A percentile compares a stretch with the other conserved stretches of the same genome.
These are phyloP conservation scores for Chlorella variabilis DNA, from an alignment of 163 green algal species.

Conservation along the genomic window DNA sequence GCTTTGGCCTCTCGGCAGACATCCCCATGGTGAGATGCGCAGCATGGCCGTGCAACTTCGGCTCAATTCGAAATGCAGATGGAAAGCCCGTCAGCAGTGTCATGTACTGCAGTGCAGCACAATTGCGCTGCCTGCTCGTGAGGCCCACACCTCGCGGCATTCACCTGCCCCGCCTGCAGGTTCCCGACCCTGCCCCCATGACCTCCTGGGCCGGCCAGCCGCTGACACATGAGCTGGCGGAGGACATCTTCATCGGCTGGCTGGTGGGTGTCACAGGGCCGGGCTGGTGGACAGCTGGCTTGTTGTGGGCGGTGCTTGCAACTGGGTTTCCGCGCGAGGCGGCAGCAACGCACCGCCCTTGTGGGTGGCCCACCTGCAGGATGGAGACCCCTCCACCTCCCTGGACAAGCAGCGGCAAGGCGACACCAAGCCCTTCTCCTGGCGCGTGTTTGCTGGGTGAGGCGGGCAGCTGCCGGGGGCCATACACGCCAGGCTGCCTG, in stretches of 20 bases:
- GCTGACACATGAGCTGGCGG: conserved; percentile 80
- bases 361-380: not conserved
- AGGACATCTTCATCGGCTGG: conserved; percentile 81
- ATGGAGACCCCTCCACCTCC: not conserved
- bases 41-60: no score
- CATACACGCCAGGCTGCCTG: not conserved
- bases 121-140: not conserved
- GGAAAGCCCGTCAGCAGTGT: no score
- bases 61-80: no score
- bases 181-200: conserved; percentile 81
- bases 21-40: conserved; percentile 62
- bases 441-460: conserved; percentile 63
- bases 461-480: not conserved
- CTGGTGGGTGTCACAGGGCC: conserved; percentile 37
- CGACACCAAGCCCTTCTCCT: conserved; percentile 59
- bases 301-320: not conserved
- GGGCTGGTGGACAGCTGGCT: no score
- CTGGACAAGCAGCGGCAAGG: not conserved
- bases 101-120: not conserved
- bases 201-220: conserved; percentile 71
- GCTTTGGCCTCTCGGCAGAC: conserved; percentile 68
- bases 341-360: not conserved
- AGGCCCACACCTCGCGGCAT: not conserved
- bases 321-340: no score
- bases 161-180: not conserved